These are phyloP conservation scores for Huntiella bhutanensis DNA, from an alignment of 2,329 filamentous ascomycete species.

Conservation along the genomic window DNA sequence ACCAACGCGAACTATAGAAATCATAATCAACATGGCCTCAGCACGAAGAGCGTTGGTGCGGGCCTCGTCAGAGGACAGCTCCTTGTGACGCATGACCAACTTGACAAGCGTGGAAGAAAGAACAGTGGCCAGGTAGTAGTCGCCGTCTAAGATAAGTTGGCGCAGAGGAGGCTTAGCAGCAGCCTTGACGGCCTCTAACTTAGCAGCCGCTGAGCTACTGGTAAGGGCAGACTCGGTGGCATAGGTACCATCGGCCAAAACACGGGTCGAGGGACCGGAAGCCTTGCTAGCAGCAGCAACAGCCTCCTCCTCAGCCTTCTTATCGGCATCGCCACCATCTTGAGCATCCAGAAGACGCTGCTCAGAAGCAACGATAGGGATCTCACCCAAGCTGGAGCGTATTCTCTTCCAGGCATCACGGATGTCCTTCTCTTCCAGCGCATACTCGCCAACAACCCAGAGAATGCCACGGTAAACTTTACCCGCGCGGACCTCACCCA, in stretches of 20 bases:
- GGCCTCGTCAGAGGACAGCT: slow-evolving; percentile 69
- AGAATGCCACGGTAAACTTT: slow-evolving; percentile 94
- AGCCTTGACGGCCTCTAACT: slow-evolving; percentile 88
- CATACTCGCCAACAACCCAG: slow-evolving; percentile 97
- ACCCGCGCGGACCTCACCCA: slow-evolving; percentile 83
- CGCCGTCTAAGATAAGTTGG: slow-evolving; percentile 87
- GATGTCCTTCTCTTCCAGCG: slow-evolving; percentile 81
- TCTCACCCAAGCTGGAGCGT: slow-evolving; percentile 81
- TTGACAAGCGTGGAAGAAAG: slow-evolving; percentile 94
- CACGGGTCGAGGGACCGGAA: slow-evolving; percentile 61
- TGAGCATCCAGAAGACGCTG: slow-evolving; percentile 79
- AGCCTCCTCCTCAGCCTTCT: slow-evolving; percentile 35
- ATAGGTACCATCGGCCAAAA: slow-evolving; percentile 91
- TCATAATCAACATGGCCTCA: slow-evolving; percentile 99
- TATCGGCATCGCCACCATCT: slow-evolving; percentile 45
- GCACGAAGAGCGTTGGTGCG: slow-evolving; percentile 87
- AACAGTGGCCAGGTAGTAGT: slow-evolving; percentile 89
- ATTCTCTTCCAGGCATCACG: slow-evolving; percentile 94
- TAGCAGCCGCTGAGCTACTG: slow-evolving; percentile 77
- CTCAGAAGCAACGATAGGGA: slow-evolving; percentile 88
- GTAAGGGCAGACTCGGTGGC: slow-evolving; percentile 92
- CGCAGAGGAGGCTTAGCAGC: slow-evolving; percentile 89
- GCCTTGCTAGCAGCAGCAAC: slow-evolving; percentile 62
- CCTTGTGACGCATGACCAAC: slow-evolving; percentile 89
- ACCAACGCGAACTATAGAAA: slow-evolving; percentile 91